Percentiles rank a stretch among this genome's conserved stretches.
Evolutionary conservation across 345 rosid genomes (phyloP).

Genomic region (Geranium rotundifolium): DNA sequence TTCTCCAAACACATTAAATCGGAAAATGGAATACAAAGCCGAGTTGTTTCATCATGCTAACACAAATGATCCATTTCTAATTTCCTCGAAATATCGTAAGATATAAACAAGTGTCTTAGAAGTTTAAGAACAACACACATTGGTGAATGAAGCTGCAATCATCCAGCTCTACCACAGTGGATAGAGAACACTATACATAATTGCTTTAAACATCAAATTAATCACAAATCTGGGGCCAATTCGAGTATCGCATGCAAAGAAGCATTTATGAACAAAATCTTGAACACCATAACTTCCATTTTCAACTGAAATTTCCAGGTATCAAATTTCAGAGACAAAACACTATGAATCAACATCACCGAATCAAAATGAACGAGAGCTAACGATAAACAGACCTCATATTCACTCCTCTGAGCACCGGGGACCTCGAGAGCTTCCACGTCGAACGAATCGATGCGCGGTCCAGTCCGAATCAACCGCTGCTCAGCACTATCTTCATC

Average conservation of each 20-base stretch:
- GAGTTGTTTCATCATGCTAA: too few species aligned
- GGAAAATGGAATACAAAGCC: too few species aligned
- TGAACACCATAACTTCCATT: too few species aligned
- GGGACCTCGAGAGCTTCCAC: constrained; percentile 88
- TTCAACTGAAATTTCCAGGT: too few species aligned
- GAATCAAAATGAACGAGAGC: neutral
- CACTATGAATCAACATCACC: neutral
- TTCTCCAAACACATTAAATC: too few species aligned
- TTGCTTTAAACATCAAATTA: neutral
- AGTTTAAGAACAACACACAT: neutral
- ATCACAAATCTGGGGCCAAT: neutral
- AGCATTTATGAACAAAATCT: neutral
- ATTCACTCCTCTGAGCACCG: constrained; percentile 50
- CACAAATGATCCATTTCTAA: too few species aligned
- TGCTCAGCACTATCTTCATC: constrained; percentile 59
- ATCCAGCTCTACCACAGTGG: neutral
- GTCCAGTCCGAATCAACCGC: constrained; percentile 73
- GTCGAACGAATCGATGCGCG: constrained; percentile 71
- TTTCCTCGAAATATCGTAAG: too few species aligned
- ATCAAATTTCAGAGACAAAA: neutral
- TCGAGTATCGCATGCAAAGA: neutral
- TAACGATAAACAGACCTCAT: constrained; percentile 31
- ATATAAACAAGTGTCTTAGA: too few species aligned
- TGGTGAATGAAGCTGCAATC: neutral
- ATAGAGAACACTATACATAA: too few species aligned